phyloP scores from a whole-genome alignment of 2,329 filamentous ascomycete genomes.

The Exophiala bonariae region DNA sequence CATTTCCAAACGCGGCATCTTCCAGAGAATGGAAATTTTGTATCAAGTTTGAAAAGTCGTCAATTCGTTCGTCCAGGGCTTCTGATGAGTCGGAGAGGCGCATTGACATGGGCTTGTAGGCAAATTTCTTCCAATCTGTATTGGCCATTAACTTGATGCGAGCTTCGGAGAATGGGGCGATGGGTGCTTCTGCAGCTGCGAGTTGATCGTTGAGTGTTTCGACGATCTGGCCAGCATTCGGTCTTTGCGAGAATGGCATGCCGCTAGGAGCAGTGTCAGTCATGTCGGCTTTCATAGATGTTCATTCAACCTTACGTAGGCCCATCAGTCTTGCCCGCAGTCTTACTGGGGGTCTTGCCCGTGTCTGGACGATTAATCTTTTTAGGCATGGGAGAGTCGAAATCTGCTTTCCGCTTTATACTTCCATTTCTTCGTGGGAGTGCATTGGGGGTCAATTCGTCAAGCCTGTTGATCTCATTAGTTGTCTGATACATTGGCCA shows the following conservation, averaged over 20 bases:
- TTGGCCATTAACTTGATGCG: conserved; percentile 83
- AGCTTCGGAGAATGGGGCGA: conserved; percentile 70
- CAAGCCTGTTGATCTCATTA: background rate
- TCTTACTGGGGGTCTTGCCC: conserved; percentile 27
- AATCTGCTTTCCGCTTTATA: conserved; percentile 54
- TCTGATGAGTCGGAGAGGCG: conserved; percentile 90
- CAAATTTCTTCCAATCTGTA: conserved; percentile 86
- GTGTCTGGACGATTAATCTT: conserved; percentile 46
- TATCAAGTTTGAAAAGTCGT: conserved; percentile 76
- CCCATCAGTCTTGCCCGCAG: conserved; percentile 9
- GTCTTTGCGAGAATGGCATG: conserved; percentile 72
- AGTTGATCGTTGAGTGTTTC: conserved; percentile 82
- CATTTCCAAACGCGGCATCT: conserved; percentile 80
- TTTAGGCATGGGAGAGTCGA: conserved; percentile 46
- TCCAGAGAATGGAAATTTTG: conserved; percentile 74
- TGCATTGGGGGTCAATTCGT: conserved; percentile 55
- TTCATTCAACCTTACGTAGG: conserved; percentile 7
- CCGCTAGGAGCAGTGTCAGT: conserved; percentile 37
- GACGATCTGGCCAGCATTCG: conserved; percentile 76
- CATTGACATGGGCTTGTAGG: conserved; percentile 92
- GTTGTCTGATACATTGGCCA: background rate
- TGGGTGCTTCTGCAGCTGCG: conserved; percentile 64
- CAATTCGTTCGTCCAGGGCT: conserved; percentile 91
- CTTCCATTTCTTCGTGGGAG: conserved; percentile 43
- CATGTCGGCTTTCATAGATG: too few relatives aligned